Base-by-base conservation (phyloP, 176 grass and related monocot species). In the Raddia distichophylla region DNA sequence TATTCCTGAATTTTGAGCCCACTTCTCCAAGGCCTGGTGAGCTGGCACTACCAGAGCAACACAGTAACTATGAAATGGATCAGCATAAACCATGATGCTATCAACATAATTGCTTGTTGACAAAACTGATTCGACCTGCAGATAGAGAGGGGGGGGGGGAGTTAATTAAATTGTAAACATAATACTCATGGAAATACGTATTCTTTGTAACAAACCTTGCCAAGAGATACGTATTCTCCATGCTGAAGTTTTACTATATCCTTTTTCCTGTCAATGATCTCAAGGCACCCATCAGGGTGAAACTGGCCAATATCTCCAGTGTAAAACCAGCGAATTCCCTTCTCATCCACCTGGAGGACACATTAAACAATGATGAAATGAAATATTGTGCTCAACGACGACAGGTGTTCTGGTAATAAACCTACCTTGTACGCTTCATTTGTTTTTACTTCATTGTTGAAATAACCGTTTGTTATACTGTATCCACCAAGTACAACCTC, bases 171-270 rank as follows among this genome's bases (percentile, higher is more conserved):
- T 5, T 52, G 3, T 18, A 80, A 72, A 80, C 19, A 84, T 35
- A 75, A 87, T 42, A 69, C 69, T 75, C 11, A 78, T 8, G 78
- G 55, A 34, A 27, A 65, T 37, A 52, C 20, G 3, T 12, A 76
- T 8, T 8, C 15, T 86, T 65, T 54, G 44, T n/a, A 60, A 62
- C 80, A 76, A 82, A 97, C 91, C 91, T 97, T 97, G 83, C 91
- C 91, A 79, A 97, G 94, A 75, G 94, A 97, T 17, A 93, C 78
- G 44, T 97, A 97, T 90, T 97, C 94, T 80, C 94, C 91, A 71
- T 97, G 91, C 79, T 97, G 94, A 73, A 97, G 94, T 87, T 97
- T 97, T 53, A 97, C 94, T 58, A 97, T 97, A 83, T 97, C 94
- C 51, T 97, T 97, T 76, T 97, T 97, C 63, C 94, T 84, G 83